A percentile compares a stretch with the other conserved stretches of the same genome.
These are phyloP conservation scores for Metschnikowia henanensis DNA, from an alignment of 805 yeast species.

Conservation along the genomic window DNA sequence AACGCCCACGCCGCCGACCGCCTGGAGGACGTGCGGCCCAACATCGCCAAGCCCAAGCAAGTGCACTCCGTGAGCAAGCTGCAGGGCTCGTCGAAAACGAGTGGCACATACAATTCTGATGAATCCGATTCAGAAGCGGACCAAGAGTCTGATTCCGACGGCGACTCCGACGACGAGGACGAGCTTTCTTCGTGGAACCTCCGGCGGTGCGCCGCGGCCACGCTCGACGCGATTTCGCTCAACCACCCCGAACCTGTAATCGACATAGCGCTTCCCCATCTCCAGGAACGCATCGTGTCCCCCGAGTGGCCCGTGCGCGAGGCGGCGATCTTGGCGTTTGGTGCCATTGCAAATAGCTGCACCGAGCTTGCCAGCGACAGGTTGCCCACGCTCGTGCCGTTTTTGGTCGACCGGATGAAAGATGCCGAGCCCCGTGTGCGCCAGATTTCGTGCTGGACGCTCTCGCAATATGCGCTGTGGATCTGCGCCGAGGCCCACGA, in stretches of 20 bases:
- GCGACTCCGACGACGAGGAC: slow-evolving; percentile 66
- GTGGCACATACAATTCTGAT: slow-evolving; percentile 14
- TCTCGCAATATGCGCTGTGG: slow-evolving; percentile 84
- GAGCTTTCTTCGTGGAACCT: slow-evolving; percentile 82
- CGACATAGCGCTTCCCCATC: slow-evolving; percentile 65
- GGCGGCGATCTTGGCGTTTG: slow-evolving; percentile 90
- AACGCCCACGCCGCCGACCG: slow-evolving; percentile 78
- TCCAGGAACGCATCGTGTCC: slow-evolving; percentile 69
- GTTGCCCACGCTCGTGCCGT: slow-evolving; percentile 81
- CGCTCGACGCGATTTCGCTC: slow-evolving; percentile 78
- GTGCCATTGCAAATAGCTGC: slow-evolving; percentile 93
- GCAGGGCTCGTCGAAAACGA: slow-evolving; percentile 3
- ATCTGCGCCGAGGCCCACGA: slow-evolving; percentile 66
- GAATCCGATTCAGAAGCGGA: slow-evolving; percentile 16
- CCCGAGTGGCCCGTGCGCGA: slow-evolving; percentile 88
- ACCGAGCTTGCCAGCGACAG: slow-evolving; percentile 66
- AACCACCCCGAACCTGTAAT: slow-evolving; percentile 68
- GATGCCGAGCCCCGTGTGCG: slow-evolving; percentile 84
- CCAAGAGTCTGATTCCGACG: slow-evolving; percentile 59
- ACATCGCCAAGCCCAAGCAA: slow-evolving; percentile 63
- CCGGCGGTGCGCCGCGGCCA: slow-evolving; percentile 93
- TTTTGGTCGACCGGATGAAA: slow-evolving; percentile 72
- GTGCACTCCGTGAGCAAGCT: slow-evolving; percentile 28
- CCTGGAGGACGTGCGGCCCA: slow-evolving; percentile 86
- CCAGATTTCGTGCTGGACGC: slow-evolving; percentile 94